phyloP scores from a whole-genome alignment of 768 basidiomycete species.

The Porpolomopsis calyptriformis region DNA sequence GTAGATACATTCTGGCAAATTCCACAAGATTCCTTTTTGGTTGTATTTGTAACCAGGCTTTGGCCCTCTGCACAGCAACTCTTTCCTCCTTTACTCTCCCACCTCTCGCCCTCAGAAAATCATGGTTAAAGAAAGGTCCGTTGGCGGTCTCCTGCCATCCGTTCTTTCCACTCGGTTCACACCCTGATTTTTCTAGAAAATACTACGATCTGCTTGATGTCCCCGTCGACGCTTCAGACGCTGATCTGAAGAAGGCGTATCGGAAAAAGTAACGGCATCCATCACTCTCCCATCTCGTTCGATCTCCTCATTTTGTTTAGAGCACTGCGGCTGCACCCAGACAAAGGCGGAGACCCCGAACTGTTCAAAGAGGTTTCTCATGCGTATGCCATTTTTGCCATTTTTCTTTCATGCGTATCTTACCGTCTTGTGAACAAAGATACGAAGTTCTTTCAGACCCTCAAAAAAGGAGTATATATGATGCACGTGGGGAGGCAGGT shows the following conservation, averaged over 20 bases:
- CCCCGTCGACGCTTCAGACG: constrained; percentile 62
- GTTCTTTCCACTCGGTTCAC: background rate
- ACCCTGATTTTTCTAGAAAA: constrained; percentile 39
- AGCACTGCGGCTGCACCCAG: constrained; percentile 77
- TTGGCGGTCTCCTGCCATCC: background rate
- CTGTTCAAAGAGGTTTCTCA: constrained; percentile 96
- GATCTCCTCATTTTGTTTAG: constrained; percentile 27
- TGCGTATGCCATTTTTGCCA: constrained; percentile 49
- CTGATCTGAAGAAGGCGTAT: constrained; percentile 91
- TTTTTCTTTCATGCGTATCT: constrained; percentile 2
- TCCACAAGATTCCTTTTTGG: constrained; percentile 3
- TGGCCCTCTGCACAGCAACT: background rate
- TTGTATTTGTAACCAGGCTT: background rate
- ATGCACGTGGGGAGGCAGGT: constrained; percentile 88
- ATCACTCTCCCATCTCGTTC: constrained; percentile 4
- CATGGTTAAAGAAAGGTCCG: constrained; percentile 10
- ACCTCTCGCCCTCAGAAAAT: background rate
- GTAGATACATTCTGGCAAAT: constrained; percentile 10
- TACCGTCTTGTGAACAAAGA: constrained; percentile 27
- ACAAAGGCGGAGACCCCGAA: constrained; percentile 95
- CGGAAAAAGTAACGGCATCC: constrained; percentile 64
- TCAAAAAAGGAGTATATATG: constrained; percentile 73
- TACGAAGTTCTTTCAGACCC: constrained; percentile 91
- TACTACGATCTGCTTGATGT: constrained; percentile 92
- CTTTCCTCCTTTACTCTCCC: background rate